These are phyloP conservation scores for Rhamnella rubrinervis DNA, from an alignment of 331 rosid genomes.

Conservation along the genomic window DNA sequence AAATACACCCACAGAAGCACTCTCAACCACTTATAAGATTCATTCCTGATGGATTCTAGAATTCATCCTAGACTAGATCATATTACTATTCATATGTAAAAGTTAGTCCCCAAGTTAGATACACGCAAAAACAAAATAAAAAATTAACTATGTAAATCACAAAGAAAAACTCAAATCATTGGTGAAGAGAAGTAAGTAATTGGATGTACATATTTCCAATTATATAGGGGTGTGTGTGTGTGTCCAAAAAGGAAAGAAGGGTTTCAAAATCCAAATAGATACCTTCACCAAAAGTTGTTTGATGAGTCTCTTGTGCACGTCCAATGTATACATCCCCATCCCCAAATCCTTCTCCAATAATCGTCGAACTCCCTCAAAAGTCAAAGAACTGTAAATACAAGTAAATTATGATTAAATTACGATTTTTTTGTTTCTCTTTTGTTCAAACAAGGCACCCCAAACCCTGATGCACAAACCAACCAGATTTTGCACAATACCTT, in stretches of 20 bases:
- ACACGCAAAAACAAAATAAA: too few relatives aligned
- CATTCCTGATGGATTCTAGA: too few relatives aligned
- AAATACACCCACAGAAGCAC: background rate
- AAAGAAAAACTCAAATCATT: too few relatives aligned
- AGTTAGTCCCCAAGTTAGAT: too few relatives aligned
- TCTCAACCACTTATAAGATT: background rate
- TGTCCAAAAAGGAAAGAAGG: background rate
- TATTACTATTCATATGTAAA: too few relatives aligned
- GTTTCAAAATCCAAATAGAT: constrained; percentile 12
- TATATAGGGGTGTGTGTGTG: background rate
- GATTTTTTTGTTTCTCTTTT: background rate
- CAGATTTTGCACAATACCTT: too few relatives aligned
- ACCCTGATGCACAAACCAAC: too few relatives aligned
- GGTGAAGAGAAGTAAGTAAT: too few relatives aligned
- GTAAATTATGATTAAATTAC: constrained; percentile 1
- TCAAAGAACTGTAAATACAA: constrained; percentile 70
- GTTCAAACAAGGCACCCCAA: background rate
- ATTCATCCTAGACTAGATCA: too few relatives aligned
- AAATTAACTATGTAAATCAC: too few relatives aligned
- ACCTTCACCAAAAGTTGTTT: constrained; percentile 81
- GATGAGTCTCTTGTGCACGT: constrained; percentile 78
- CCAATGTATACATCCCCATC: constrained; percentile 59
- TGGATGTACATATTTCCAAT: too few relatives aligned
- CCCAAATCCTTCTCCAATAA: constrained; percentile 85
- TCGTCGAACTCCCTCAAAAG: constrained; percentile 90